phyloP scores from a whole-genome alignment of 2,329 filamentous ascomycete genomes.

The Fusarium sp. region DNA sequence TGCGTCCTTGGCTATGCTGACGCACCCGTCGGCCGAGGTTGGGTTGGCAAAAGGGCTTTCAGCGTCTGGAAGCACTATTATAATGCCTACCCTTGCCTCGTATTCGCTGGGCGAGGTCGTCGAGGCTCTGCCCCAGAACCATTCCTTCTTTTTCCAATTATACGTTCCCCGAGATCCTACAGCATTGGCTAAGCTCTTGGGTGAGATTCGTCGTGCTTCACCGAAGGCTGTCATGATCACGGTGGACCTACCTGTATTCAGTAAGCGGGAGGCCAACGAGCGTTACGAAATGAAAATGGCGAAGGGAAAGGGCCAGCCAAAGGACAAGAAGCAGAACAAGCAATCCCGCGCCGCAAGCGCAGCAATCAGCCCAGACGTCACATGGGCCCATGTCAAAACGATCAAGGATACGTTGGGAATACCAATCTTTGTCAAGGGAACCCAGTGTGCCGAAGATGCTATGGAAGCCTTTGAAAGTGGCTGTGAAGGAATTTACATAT shows the following conservation, averaged over 20 bases:
- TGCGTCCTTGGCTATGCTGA: background rate
- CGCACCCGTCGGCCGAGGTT: background rate
- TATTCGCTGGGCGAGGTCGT: background rate
- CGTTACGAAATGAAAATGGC: background rate
- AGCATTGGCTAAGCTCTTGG: background rate
- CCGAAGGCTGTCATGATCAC: background rate
- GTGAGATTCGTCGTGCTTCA: background rate
- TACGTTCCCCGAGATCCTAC: background rate
- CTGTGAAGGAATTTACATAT: background rate
- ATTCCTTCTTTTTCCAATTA: background rate
- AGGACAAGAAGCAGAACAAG: background rate
- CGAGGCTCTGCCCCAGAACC: background rate
- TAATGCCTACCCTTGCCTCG: background rate
- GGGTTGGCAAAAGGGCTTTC: background rate
- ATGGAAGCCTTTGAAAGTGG: background rate
- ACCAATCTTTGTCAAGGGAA: background rate
- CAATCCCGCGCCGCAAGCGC: background rate
- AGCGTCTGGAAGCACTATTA: background rate
- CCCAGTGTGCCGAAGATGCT: rapidly evolving
- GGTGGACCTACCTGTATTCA: background rate
- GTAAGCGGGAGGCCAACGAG: background rate
- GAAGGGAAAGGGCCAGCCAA: rapidly evolving
- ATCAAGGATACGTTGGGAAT: rapidly evolving
- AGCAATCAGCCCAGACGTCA: background rate
- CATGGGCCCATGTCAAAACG: rapidly evolving